These are phyloP conservation scores for Prunus kanzakura DNA, from an alignment of 306 rosid genomes.

Conservation along the genomic window DNA sequence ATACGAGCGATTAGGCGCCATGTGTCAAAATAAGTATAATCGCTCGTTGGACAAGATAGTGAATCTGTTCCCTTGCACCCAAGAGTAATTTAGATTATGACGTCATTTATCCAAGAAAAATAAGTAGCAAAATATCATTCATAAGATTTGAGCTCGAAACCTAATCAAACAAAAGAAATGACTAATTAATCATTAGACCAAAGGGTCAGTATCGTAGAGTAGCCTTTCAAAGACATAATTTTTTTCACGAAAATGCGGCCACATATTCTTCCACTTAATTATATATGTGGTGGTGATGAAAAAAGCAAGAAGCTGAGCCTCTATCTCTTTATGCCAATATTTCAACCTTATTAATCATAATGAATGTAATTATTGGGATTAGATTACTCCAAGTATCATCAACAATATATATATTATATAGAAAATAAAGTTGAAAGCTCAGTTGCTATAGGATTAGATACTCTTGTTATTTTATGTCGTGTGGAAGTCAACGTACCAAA, in stretches of 20 bases:
- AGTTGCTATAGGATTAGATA: not conserved
- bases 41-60: accelerated
- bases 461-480: not conserved
- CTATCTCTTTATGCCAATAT: not conserved
- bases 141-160: too few relatives aligned
- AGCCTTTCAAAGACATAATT: not conserved
- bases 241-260: not conserved
- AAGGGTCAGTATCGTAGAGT: not conserved
- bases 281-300: not conserved
- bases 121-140: too few relatives aligned
- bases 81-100: too few relatives aligned
- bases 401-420: not conserved
- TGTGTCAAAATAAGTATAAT: too few relatives aligned
- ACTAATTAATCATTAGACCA: not conserved
- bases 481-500: not conserved
- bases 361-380: not conserved
- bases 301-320: not conserved
- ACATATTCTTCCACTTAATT: not conserved
- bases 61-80: too few relatives aligned
- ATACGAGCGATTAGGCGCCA: too few relatives aligned
- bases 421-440: not conserved
- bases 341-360: not conserved
- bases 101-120: too few relatives aligned
- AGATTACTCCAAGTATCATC: not conserved
- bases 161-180: not conserved